phyloP scores from a whole-genome alignment of 495 filamentous ascomycete species.

The Penicillium cosmopolitanum region DNA sequence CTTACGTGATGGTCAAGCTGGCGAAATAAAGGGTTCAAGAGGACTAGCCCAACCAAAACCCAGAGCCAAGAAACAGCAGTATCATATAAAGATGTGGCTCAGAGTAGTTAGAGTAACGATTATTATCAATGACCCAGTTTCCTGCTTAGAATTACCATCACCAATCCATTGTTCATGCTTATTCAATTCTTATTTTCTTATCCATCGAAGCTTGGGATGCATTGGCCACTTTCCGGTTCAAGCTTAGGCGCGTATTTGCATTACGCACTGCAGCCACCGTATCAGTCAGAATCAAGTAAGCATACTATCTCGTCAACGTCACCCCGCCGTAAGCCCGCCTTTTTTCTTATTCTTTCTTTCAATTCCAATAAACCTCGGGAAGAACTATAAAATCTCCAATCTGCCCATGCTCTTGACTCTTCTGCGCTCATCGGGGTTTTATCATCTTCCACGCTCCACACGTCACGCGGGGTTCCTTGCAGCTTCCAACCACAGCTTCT shows the following conservation, averaged over 20 bases:
- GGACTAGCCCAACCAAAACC: background rate
- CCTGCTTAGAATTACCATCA: slow-evolving; percentile 21
- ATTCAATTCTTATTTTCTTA: background rate
- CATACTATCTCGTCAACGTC: slow-evolving; percentile 15
- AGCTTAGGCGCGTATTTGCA: background rate
- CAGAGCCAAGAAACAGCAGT: background rate
- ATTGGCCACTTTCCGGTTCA: slow-evolving; percentile 16
- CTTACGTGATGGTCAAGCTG: slow-evolving; percentile 90
- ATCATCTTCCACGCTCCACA: slow-evolving; percentile 24
- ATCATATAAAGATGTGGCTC: background rate
- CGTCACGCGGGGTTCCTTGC: slow-evolving; percentile 18
- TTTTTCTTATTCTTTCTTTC: slow-evolving; percentile 12
- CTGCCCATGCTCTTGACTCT: slow-evolving; percentile 37
- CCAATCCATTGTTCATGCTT: slow-evolving; percentile 17
- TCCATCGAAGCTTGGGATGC: background rate
- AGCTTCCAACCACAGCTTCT: slow-evolving; percentile 25
- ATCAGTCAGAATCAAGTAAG: slow-evolving; percentile 32
- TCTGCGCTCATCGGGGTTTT: slow-evolving; percentile 27
- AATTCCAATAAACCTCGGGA: background rate
- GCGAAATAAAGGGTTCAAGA: slow-evolving; percentile 35
- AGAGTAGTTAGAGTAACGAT: slow-evolving; percentile 6
- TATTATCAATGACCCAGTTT: slow-evolving; percentile 16
- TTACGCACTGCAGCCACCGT: background rate
- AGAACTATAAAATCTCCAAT: slow-evolving; percentile 15
- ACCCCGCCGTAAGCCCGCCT: slow-evolving; percentile 2